Percentiles rank a stretch among this genome's conserved stretches.
These are phyloP conservation scores for Vicia sativa DNA, from an alignment of 306 rosid genomes.

Conservation along the genomic window DNA sequence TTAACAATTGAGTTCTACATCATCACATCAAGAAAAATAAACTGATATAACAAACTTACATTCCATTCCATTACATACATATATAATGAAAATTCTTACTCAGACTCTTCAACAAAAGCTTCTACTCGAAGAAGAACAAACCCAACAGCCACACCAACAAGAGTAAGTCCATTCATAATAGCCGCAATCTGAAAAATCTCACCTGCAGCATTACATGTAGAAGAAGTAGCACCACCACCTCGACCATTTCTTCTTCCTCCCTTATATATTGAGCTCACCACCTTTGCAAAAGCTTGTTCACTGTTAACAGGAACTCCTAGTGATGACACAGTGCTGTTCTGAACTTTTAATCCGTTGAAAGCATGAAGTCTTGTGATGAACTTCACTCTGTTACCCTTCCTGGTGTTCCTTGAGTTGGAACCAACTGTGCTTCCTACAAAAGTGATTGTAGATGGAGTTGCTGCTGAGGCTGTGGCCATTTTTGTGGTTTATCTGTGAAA, in stretches of 20 bases:
- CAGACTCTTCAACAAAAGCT: slow-evolving; percentile 71
- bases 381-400: slow-evolving; percentile 40
- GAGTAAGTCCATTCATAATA: slow-evolving; percentile 66
- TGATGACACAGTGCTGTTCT: slow-evolving; percentile 54
- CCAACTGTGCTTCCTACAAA: slow-evolving; percentile 41
- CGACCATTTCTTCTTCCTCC: slow-evolving; percentile 43
- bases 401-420: slow-evolving; percentile 38
- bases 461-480: slow-evolving; percentile 66
- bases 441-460: slow-evolving; percentile 55
- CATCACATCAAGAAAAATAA: slow-evolving; percentile 43
- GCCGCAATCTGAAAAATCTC: slow-evolving; percentile 86
- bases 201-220: slow-evolving; percentile 73
- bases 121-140: slow-evolving; percentile 84
- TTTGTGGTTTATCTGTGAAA: slow-evolving; percentile 42
- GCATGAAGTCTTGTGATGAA: slow-evolving; percentile 59
- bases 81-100: slow-evolving; percentile 34
- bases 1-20: slow-evolving; percentile 33
- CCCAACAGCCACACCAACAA: slow-evolving; percentile 85
- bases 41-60: slow-evolving; percentile 8
- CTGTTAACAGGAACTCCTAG: slow-evolving; percentile 54
- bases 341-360: slow-evolving; percentile 66
- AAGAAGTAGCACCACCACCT: slow-evolving; percentile 62
- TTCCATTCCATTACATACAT: slow-evolving; percentile 28
- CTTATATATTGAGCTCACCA: slow-evolving; percentile 56
- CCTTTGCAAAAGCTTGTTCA: slow-evolving; percentile 69